Base-by-base conservation (phyloP, 2,329 filamentous ascomycete species). In the Neonectria punicea region DNA sequence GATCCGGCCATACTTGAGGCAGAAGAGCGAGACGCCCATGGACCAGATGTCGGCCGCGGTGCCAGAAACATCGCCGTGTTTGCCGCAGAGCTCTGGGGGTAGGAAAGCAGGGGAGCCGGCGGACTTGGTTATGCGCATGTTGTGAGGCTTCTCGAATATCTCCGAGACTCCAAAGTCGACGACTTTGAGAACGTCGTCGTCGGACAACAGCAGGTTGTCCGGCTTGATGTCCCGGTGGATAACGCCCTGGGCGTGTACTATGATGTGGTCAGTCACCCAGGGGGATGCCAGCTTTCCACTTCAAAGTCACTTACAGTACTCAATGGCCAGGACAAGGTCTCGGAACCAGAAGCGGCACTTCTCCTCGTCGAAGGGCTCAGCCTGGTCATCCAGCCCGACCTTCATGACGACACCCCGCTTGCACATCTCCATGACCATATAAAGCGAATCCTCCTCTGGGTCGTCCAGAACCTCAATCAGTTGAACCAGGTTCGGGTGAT, bases 351-450 rank as follows among this genome's bases (percentile, higher is more conserved):
- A 91, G 55, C 96, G 89, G 76, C 94, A 98, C 58, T 86, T 86
- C 73, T 98, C 93, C 67, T 92, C 88, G 30, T 89, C 85, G 77
- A 98, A 98, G 0, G 96, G 94, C 66, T 92, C 89, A 18, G 93
- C 92, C 62, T 87, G 85, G 73, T 97, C 91, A 64, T 92, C 92
- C n/a, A 98, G 82, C 3, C 93, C 93, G 60, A 99, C 93, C 75
- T 94, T 95, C 94, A 98, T 98, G 56, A 98, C 89, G 22, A 98
- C 95, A 1, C 96, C 96, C 78, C 98, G 98, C 76, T 97, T 96
- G 83, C 96, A 99, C 93, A 98, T 97, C 79, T 99, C 96, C 79
- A 99, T 87, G 22, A 99, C 96, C 93, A 99, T 98, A 81, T 98
- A 99, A 13, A 99, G 82, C 3, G 94, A 97, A 79, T 99, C 96